Conservation (phyloP, 345 rosid species). For the Odontarrhena argentea region DNA sequence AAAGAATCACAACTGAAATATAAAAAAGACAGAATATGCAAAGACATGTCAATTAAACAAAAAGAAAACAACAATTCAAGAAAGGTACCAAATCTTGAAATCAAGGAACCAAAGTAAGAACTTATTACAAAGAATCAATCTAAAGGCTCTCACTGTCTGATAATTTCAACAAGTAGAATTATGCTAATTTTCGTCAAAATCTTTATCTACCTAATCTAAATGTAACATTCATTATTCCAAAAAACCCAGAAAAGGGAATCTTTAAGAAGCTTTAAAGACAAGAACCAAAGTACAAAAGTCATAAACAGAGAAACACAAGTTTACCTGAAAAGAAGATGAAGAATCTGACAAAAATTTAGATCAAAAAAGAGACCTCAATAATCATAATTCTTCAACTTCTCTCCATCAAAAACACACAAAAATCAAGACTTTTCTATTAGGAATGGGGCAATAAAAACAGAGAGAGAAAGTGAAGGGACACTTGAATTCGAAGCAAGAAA, state of each 20-base stretch:
- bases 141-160: not conserved
- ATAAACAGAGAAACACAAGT: constrained; percentile 22
- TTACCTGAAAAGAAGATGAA: constrained; percentile 32
- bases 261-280: not conserved
- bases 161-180: not conserved
- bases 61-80: constrained; percentile 27
- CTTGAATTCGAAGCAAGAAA: constrained; percentile 43
- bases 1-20: constrained; percentile 30
- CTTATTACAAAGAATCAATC: constrained; percentile 27
- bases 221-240: constrained; percentile 18
- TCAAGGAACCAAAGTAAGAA: constrained; percentile 19
- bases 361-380: constrained; percentile 17
- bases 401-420: constrained; percentile 1
- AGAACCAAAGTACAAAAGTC: constrained; percentile 11
- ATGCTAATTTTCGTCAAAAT: constrained; percentile 7
- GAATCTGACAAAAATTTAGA: constrained; percentile 21
- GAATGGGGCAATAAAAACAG: constrained; percentile 7
- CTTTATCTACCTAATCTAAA: not conserved
- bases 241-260: constrained; percentile 2
- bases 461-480: constrained; percentile 34
- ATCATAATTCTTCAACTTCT: constrained; percentile 22
- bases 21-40: constrained; percentile 23
- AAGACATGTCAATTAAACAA: constrained; percentile 16
- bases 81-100: constrained; percentile 32
- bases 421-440: constrained; percentile 20